Evolutionary conservation across 768 basidiomycete species (phyloP).

Genomic region (Postia placenta): DNA sequence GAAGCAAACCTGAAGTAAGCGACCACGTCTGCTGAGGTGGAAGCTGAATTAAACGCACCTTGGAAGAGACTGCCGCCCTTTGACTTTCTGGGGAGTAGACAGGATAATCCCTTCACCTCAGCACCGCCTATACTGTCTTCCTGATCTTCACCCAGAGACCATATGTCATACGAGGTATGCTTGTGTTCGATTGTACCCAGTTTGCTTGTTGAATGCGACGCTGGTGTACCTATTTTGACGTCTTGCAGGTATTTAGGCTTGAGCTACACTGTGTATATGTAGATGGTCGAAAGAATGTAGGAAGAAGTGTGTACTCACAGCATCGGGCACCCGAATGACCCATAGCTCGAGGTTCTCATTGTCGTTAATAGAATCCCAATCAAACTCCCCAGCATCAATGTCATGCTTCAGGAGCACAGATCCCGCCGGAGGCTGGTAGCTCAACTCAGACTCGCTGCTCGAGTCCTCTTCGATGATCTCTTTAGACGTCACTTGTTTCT

Average conservation of each 20-base stretch:
- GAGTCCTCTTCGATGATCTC: slow-evolving; percentile 38
- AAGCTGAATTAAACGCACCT: slow-evolving; percentile 31
- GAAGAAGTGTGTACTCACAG: slow-evolving; percentile 35
- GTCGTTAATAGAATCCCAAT: slow-evolving; percentile 58
- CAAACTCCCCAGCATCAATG: slow-evolving; percentile 44
- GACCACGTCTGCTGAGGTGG: not conserved
- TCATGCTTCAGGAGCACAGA: slow-evolving; percentile 40
- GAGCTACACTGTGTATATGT: slow-evolving; percentile 35
- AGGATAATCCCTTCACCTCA: slow-evolving; percentile 54
- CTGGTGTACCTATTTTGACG: slow-evolving; percentile 40
- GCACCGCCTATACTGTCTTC: slow-evolving; percentile 46
- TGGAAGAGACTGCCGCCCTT: slow-evolving; percentile 54
- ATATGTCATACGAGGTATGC: slow-evolving; percentile 53
- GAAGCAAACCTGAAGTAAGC: not conserved
- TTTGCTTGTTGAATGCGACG: slow-evolving; percentile 32
- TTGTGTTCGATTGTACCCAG: slow-evolving; percentile 51
- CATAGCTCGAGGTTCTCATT: slow-evolving; percentile 61
- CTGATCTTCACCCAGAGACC: slow-evolving; percentile 45
- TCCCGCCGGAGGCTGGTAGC: slow-evolving; percentile 52
- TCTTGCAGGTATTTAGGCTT: slow-evolving; percentile 59
- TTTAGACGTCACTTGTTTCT: slow-evolving; percentile 10
- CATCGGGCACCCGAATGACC: slow-evolving; percentile 63
- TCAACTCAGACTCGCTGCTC: slow-evolving; percentile 50
- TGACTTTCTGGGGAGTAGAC: slow-evolving; percentile 57
- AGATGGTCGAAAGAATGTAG: not conserved